Percentiles rank a stretch among this genome's conserved stretches.
Evolutionary conservation across 2,329 filamentous ascomycete genomes (phyloP).

Genomic region (Botryotinia convoluta): DNA sequence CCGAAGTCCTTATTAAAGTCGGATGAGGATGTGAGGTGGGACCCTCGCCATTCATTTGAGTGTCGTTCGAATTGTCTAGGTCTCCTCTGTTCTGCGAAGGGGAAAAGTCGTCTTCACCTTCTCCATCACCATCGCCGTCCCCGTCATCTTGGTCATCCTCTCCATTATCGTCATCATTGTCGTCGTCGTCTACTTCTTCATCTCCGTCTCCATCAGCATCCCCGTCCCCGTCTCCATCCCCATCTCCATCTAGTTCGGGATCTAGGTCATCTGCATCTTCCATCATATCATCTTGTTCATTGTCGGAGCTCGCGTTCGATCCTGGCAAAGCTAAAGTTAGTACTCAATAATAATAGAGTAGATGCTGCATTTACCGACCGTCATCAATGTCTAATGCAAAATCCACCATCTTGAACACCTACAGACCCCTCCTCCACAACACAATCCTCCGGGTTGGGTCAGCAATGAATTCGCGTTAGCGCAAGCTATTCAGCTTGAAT

Average conservation of each 20-base stretch:
- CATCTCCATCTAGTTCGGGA: conserved; percentile 36
- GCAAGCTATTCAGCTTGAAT: neutral
- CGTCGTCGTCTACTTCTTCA: conserved; percentile 45
- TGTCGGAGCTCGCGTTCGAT: conserved; percentile 47
- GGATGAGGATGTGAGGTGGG: conserved; percentile 37
- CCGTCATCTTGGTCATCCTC: conserved; percentile 41
- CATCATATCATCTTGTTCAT: conserved; percentile 58
- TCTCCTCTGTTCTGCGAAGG: conserved; percentile 33
- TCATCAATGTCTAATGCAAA: conserved; percentile 37
- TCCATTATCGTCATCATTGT: conserved; percentile 37
- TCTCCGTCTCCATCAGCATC: conserved; percentile 38
- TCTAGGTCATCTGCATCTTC: conserved; percentile 45
- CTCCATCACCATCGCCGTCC: conserved; percentile 38
- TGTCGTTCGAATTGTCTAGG: conserved; percentile 32
- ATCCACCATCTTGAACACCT: conserved; percentile 32
- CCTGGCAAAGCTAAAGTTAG: conserved; percentile 26
- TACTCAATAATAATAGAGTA: neutral
- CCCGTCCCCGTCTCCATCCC: conserved; percentile 42
- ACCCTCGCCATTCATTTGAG: conserved; percentile 33
- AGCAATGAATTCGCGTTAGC: neutral
- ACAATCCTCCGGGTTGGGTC: neutral
- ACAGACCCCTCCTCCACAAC: conserved; percentile 8
- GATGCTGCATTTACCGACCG: conserved; percentile 31
- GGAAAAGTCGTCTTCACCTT: conserved; percentile 55
- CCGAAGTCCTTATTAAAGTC: conserved; percentile 33